Base-by-base conservation (phyloP, 73 alveolate genomes). In the Stentor roeselii region DNA sequence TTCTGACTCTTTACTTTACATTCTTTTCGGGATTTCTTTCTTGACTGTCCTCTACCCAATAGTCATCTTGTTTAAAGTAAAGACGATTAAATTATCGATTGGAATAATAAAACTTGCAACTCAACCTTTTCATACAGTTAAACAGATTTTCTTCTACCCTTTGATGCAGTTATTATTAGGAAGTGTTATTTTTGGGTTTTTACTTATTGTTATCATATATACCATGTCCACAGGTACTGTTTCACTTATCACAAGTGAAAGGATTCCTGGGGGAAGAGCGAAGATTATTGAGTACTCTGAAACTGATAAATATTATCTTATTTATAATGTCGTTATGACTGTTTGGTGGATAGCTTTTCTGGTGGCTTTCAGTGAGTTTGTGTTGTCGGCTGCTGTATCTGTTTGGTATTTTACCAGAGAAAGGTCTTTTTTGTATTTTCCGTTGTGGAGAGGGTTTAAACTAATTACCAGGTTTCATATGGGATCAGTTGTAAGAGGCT, bases 351-450 rank as follows among this genome's bases (percentile, higher is more conserved):
- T 76, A 27, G 30, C 59, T 0, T 76, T 21, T 37, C 59, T 76
- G 34, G 34, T 37, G 39, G 74, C 84, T 37, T 76, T 76, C 34
- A 40, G 84, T 15, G 84, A 76, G 74, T 39, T 37, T 41, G 84
- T 76, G n/a, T 39, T 76, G n/a, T 76, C 84, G 11, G 15, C 84
- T 0, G 42, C 84, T 0, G 84, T 76, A 1, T 0, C 84, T 1
- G 60, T 37, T 1, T 76, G 84, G 85, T 76, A 76, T 76, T 76
- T 76, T 76, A 41, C 60, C n/a, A 41, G 74, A 39, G 84, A 76
- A 76, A 76, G 74, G 2, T 76, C 84, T 0, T 39, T 37, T 27
- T 34, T 76, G 30, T 41, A 76, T 76, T 39, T 27, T 2, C 84
- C 84, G n/a, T 37, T 76, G 2, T 39, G 74, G 74, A 34, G 59